Evolutionary conservation across 495 filamentous ascomycete species (phyloP).

Genomic region (Cercophora sp.): DNA sequence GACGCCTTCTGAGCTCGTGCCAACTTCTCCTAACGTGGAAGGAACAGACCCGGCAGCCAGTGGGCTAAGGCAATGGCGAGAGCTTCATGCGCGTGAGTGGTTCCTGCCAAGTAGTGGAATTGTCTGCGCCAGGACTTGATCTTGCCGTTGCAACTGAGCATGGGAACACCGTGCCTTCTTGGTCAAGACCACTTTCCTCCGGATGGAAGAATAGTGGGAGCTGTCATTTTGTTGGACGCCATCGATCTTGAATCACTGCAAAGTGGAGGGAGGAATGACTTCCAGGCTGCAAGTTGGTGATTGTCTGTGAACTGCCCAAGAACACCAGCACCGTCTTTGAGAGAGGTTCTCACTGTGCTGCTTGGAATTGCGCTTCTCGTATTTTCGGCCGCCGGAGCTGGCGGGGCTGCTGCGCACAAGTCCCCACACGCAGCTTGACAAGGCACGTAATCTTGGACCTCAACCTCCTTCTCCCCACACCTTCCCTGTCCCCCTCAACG

Average conservation of each 20-base stretch:
- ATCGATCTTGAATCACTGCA: too few species aligned
- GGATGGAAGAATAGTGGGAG: too few species aligned
- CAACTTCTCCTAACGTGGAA: not conserved
- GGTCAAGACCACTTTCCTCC: too few species aligned
- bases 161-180: too few species aligned
- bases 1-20: not conserved
- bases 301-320: too few species aligned
- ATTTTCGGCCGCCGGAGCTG: constrained; percentile 16
- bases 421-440: constrained; percentile 19
- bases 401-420: constrained; percentile 15
- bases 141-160: too few species aligned
- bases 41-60: not conserved
- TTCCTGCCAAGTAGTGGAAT: not conserved
- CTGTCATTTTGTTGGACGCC: too few species aligned
- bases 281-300: too few species aligned
- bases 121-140: too few species aligned
- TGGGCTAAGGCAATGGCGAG: not conserved
- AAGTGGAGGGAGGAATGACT: too few species aligned
- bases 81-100: not conserved
- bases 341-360: too few species aligned
- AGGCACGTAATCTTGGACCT: constrained; percentile 37
- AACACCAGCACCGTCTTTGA: too few species aligned
- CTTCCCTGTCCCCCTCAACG: constrained; percentile 13
- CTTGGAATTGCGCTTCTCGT: constrained; percentile 1
- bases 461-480: constrained; percentile 19